phyloP scores from a whole-genome alignment of 352 stramenopile genomes.

The Globisporangium nodosum region DNA sequence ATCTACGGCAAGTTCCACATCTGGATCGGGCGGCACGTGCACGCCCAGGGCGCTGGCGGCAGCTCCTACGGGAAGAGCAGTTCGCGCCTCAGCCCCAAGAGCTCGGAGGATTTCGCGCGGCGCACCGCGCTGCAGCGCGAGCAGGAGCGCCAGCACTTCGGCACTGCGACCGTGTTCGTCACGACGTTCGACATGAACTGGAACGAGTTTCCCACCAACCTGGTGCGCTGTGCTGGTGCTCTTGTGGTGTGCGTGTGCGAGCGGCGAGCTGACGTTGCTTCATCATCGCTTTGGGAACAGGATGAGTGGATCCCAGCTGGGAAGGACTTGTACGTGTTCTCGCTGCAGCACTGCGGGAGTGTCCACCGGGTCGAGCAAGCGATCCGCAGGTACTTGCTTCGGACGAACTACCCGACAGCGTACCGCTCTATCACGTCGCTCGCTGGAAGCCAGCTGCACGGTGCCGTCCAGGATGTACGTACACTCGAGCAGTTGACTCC shows the following conservation, averaged over 20 bases:
- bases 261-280: background rate
- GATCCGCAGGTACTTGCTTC: constrained; percentile 64
- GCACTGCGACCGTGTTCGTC: constrained; percentile 72
- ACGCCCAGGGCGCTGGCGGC: constrained; percentile 18
- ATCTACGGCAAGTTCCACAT: constrained; percentile 87
- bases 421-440: constrained; percentile 81
- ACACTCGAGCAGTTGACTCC: background rate
- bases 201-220: constrained; percentile 50
- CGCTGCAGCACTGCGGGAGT: constrained; percentile 65
- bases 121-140: constrained; percentile 32
- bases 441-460: constrained; percentile 49
- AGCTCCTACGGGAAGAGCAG: constrained; percentile 19
- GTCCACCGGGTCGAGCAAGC: constrained; percentile 60
- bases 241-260: background rate
- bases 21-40: constrained; percentile 63
- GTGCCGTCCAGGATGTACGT: constrained; percentile 57
- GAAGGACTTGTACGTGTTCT: constrained; percentile 84
- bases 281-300: constrained; percentile 7
- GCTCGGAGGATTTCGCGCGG: constrained; percentile 32
- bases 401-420: constrained; percentile 73
- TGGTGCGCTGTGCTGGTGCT: constrained; percentile 21
- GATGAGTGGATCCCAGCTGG: constrained; percentile 65
- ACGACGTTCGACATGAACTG: constrained; percentile 84
- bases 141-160: constrained; percentile 51
- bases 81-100: constrained; percentile 35